phyloP scores from a whole-genome alignment of 2,329 filamentous ascomycete genomes.

The Fusarium verrucosum region DNA sequence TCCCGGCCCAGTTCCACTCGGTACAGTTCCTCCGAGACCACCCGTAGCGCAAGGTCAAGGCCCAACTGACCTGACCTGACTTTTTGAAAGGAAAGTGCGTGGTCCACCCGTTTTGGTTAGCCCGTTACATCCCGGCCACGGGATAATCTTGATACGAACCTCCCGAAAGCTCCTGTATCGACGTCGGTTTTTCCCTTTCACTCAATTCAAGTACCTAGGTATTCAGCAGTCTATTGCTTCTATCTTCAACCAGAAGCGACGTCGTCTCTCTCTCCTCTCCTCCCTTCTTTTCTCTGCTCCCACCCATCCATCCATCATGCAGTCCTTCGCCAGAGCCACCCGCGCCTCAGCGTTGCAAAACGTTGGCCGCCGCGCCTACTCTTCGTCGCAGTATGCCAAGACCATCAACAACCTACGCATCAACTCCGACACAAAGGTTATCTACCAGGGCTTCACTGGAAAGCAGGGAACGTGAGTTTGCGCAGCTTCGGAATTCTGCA shows the following conservation, averaged over 20 bases:
- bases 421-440: constrained; percentile 90
- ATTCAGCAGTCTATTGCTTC: not conserved
- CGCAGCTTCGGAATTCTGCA: not conserved
- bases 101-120: constrained; percentile 40
- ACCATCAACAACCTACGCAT: constrained; percentile 90
- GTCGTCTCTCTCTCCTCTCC: constrained; percentile 8
- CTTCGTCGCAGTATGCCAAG: constrained; percentile 75
- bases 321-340: constrained; percentile 80
- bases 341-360: constrained; percentile 75
- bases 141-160: constrained; percentile 47
- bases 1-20: constrained; percentile 33
- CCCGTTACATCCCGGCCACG: constrained; percentile 40
- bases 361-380: constrained; percentile 75
- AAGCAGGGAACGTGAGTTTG: constrained; percentile 88
- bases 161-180: constrained; percentile 42
- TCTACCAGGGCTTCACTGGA: constrained; percentile 97
- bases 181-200: constrained; percentile 43
- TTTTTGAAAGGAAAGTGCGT: constrained; percentile 19
- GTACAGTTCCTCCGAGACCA: constrained; percentile 43
- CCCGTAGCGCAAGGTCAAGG: constrained; percentile 41
- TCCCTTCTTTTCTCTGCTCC: constrained; percentile 4
- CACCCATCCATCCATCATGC: constrained; percentile 74
- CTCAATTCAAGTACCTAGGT: constrained; percentile 22
- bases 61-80: constrained; percentile 24
- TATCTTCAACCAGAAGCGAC: constrained; percentile 9